Evolutionary conservation across 306 rosid genomes (phyloP).

Genomic region (Ormosia emarginata): DNA sequence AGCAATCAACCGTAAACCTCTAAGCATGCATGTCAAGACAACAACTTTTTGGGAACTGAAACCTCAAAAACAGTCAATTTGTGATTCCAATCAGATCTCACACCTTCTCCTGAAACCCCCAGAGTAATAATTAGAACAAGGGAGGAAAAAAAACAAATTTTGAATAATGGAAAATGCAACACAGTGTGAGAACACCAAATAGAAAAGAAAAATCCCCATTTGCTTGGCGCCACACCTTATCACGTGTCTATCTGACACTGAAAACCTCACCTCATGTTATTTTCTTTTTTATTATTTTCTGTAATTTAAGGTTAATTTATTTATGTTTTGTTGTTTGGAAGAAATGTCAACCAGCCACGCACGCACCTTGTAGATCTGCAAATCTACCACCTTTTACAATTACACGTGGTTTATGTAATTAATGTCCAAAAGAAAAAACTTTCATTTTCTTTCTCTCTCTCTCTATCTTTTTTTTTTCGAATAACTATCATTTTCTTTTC

Average conservation of each 20-base stretch:
- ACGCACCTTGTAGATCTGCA: slow-evolving; percentile 9
- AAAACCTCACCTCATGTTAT: slow-evolving; percentile 12
- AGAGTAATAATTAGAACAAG: slow-evolving; percentile 13
- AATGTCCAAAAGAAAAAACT: background rate
- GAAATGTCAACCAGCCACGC: slow-evolving; percentile 10
- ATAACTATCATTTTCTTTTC: slow-evolving; percentile 10
- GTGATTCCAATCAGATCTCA: slow-evolving; percentile 34
- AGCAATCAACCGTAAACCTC: slow-evolving; percentile 22
- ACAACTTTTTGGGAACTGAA: slow-evolving; percentile 12
- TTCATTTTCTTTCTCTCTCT: background rate
- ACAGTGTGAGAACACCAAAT: background rate
- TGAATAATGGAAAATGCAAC: slow-evolving; percentile 15
- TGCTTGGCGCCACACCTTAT: slow-evolving; percentile 46
- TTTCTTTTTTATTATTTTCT: background rate
- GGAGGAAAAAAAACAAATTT: background rate
- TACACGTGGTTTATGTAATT: slow-evolving; percentile 21
- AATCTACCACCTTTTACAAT: slow-evolving; percentile 9
- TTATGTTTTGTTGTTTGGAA: background rate
- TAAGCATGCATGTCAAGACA: slow-evolving; percentile 30
- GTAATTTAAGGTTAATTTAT: background rate
- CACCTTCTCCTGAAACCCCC: slow-evolving; percentile 21
- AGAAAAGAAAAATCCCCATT: slow-evolving; percentile 12
- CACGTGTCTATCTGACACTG: slow-evolving; percentile 37
- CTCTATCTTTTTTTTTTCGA: background rate
- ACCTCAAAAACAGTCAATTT: background rate